phyloP scores from a whole-genome alignment of 73 alveolate species.

The Durusdinium trenchii region DNA sequence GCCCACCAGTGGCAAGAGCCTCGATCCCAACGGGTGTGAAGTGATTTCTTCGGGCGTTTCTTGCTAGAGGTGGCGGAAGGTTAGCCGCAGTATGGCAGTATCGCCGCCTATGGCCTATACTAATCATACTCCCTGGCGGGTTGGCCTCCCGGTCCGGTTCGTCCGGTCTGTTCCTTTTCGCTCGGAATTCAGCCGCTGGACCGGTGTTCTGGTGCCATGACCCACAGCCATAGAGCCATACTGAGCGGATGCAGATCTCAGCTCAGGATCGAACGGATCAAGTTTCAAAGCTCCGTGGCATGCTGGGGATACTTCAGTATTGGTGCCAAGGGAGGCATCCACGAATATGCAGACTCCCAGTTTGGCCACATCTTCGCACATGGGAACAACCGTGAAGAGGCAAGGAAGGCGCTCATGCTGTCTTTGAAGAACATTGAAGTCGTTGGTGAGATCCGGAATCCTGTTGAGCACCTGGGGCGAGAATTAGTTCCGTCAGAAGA shows the following conservation, averaged over 20 bases:
- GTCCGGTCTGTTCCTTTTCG: no score
- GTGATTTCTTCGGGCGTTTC: no score
- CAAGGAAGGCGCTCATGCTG: constrained; percentile 85
- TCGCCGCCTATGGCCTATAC: no score
- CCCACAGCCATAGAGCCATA: no score
- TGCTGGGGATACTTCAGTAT: constrained; percentile 95
- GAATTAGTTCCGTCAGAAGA: no score
- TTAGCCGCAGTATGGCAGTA: background rate
- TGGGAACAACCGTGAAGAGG: constrained; percentile 80
- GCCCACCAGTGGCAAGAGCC: constrained; percentile 86
- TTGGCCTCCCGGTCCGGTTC: no score
- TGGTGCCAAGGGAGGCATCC: constrained; percentile 93
- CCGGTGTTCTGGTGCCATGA: no score
- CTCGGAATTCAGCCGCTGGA: no score
- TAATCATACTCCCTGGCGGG: no score
- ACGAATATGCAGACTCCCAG: constrained; percentile 95
- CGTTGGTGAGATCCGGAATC: constrained; percentile 91
- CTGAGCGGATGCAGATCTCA: no score
- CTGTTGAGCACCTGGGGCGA: constrained; percentile 60
- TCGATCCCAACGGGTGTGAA: background rate
- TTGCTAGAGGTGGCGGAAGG: background rate
- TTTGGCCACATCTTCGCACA: constrained; percentile 94
- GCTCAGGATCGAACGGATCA: constrained; percentile 63
- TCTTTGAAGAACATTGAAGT: constrained; percentile 58
- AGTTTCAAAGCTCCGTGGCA: constrained; percentile 77